A percentile compares a stretch with the other conserved stretches of the same genome.
phyloP scores from a whole-genome alignment of 1,139 yeast species.

The Pneumocystis canis region DNA sequence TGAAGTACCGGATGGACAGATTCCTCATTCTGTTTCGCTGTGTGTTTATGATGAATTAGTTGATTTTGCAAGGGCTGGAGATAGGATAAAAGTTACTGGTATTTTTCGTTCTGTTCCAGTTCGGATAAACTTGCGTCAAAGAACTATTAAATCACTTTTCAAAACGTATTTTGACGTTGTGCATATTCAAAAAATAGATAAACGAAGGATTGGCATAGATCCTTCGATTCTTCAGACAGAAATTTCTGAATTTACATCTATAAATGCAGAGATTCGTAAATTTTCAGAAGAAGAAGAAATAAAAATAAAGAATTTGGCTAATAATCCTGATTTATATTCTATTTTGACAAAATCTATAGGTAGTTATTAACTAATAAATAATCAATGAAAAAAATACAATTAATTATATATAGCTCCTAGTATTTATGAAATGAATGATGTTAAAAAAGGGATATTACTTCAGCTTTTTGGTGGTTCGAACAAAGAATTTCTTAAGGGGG shows the following conservation, averaged over 20 bases:
- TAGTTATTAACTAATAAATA: neutral
- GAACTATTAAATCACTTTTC: slow-evolving; percentile 69
- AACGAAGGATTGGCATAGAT: slow-evolving; percentile 68
- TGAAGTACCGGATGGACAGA: slow-evolving; percentile 96
- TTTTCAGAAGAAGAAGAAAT: slow-evolving; percentile 55
- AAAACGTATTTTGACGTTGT: slow-evolving; percentile 91
- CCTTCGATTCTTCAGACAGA: slow-evolving; percentile 52
- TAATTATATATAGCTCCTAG: slow-evolving; percentile 51
- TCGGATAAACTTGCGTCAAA: slow-evolving; percentile 68
- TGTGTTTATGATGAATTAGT: slow-evolving; percentile 94
- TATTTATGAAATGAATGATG: slow-evolving; percentile 89
- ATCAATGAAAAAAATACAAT: neutral
- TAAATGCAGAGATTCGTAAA: slow-evolving; percentile 47
- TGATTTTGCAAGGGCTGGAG: slow-evolving; percentile 93
- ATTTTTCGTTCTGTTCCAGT: slow-evolving; percentile 88
- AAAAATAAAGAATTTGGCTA: slow-evolving; percentile 45
- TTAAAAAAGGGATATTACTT: slow-evolving; percentile 80
- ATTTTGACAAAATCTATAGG: slow-evolving; percentile 65
- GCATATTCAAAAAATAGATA: slow-evolving; percentile 76
- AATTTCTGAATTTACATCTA: slow-evolving; percentile 29
- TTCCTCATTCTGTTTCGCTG: slow-evolving; percentile 88
- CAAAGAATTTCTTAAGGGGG: slow-evolving; percentile 77
- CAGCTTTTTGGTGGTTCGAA: slow-evolving; percentile 94
- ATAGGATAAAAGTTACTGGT: slow-evolving; percentile 88
- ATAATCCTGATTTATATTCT: slow-evolving; percentile 69